Evolutionary conservation across 2,329 filamentous ascomycete species (phyloP), one percentile per base, ranked within the genome.

Genomic region (Paraphoma sp.): DNA sequence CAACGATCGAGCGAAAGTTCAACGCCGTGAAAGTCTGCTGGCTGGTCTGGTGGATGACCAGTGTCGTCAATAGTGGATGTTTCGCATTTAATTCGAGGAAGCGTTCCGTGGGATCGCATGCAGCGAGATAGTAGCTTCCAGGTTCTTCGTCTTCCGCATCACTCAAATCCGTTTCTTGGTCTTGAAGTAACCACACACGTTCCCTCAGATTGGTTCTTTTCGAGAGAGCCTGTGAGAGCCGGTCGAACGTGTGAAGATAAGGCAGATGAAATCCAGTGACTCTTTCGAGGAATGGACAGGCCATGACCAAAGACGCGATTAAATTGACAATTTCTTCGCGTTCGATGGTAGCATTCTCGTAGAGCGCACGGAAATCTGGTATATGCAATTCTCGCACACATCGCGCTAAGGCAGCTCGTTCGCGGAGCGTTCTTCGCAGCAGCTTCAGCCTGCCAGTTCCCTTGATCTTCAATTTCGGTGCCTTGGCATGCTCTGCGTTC

Each of bases 291-390:
- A 83, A 84, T 7, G 85, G 84, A 63, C 84, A 87, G 2, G 81
- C 80, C 80, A 86, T 85, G 31, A 87, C 82, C 38, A 87, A 75
- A 1, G 84, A 85, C 6, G 83, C 82, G 16, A 86, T 71, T 16
- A 82, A 56, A 54, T 85, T 81, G 43, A 82, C 74, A 50, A 84
- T 82, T 47, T 82, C 80, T 64, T 83, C 77, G 65, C 77, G 78
- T 55, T 79, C 78, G 29, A 78, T 79, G 47, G 70, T 67, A 12
- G 70, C 70, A 44, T 72, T 64, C n/a, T 75, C 63, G 42, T 78
- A 75, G 2, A 75, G 54, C 3, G 68, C 61, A 41, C 84, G 78
- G 48, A 83, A 73, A 44, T 83, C 81, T 1, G 82, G 78, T 10
- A 87, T 78, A 38, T 83, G 80, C 31, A 88, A 67, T 58, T 85